Evolutionary conservation across 1,139 yeast species (phyloP).

Genomic region (Eremothecium gossypii): DNA sequence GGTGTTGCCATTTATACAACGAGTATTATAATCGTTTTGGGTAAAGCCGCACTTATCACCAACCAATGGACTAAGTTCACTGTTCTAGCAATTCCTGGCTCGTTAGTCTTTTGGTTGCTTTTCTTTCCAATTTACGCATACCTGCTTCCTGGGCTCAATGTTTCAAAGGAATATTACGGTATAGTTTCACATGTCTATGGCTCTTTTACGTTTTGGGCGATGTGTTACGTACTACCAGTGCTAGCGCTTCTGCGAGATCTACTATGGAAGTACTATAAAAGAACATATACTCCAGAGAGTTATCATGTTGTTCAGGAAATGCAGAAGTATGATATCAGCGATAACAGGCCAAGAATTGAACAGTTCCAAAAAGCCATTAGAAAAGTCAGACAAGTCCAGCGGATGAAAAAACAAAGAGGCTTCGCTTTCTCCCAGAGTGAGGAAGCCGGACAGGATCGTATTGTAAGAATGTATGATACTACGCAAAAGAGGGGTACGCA

Average conservation of each 20-base stretch:
- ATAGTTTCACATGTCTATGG: constrained; percentile 70
- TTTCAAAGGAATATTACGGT: constrained; percentile 80
- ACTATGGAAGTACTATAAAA: constrained; percentile 87
- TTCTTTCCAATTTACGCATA: constrained; percentile 83
- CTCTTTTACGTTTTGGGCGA: constrained; percentile 76
- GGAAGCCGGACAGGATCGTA: constrained; percentile 82
- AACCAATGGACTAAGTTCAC: constrained; percentile 96
- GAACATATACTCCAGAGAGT: constrained; percentile 83
- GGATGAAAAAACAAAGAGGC: constrained; percentile 97
- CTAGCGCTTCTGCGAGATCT: constrained; percentile 81
- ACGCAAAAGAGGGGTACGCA: constrained; percentile 51
- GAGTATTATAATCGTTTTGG: constrained; percentile 80
- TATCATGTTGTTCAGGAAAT: constrained; percentile 95
- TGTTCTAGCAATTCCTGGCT: constrained; percentile 87
- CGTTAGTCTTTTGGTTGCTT: constrained; percentile 71
- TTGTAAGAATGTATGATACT: constrained; percentile 91
- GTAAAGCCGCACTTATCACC: constrained; percentile 88
- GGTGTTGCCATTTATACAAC: constrained; percentile 87
- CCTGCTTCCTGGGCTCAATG: constrained; percentile 74
- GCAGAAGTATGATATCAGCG: constrained; percentile 90
- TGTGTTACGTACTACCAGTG: constrained; percentile 62
- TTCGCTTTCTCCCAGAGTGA: constrained; percentile 97
- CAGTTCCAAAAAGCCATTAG: constrained; percentile 96
- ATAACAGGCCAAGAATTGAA: constrained; percentile 89
- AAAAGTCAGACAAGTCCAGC: constrained; percentile 93